These are phyloP conservation scores for Lenwebbia sp. DNA, from an alignment of 345 rosid species.

Conservation along the genomic window DNA sequence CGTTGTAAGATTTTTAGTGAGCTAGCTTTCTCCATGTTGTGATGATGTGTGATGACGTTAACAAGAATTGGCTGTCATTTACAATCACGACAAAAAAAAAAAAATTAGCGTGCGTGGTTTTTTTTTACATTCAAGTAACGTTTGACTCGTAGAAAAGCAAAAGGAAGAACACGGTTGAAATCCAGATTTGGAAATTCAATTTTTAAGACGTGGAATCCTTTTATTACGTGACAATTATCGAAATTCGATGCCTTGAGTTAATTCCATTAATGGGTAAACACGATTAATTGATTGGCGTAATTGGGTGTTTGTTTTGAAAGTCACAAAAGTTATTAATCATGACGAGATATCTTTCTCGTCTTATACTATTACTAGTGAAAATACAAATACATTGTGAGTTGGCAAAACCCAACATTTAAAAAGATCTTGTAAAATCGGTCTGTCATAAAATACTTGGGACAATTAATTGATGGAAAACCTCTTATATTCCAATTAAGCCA, in stretches of 20 bases:
- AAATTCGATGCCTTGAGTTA: background rate
- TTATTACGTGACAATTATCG: rapidly evolving
- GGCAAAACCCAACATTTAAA: background rate
- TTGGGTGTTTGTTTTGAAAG: background rate
- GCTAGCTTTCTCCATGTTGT: background rate
- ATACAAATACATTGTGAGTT: background rate
- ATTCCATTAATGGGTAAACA: background rate
- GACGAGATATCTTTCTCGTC: background rate
- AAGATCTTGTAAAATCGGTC: background rate
- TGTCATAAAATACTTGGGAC: background rate
- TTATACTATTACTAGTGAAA: background rate
- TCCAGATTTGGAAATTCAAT: background rate
- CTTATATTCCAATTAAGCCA: background rate
- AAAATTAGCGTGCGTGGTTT: too few relatives aligned
- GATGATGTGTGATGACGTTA: background rate
- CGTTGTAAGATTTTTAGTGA: background rate
- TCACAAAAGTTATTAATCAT: rapidly evolving
- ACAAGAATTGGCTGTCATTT: background rate
- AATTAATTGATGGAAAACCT: background rate
- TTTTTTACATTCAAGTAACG: background rate
- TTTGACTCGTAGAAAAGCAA: background rate
- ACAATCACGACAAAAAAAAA: background rate
- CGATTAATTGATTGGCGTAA: rapidly evolving
- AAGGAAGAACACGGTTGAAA: background rate
- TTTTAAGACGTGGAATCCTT: background rate